phyloP scores from a whole-genome alignment of 148 eudicot genomes.

The Tetragonia tetragonoides region DNA sequence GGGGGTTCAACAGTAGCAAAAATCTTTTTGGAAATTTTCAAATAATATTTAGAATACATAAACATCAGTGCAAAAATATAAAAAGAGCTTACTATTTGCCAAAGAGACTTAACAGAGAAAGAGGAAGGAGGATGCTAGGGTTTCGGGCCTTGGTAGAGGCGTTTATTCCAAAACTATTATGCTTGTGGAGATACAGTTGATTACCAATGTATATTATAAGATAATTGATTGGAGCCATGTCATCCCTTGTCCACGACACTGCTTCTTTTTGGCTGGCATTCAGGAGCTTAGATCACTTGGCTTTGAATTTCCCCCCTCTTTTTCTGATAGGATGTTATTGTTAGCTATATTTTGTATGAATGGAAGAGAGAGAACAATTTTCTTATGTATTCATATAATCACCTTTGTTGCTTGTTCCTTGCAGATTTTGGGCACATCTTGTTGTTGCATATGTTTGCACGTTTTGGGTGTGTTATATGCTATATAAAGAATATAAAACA shows the following conservation, averaged over 20 bases:
- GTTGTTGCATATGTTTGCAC: constrained; percentile 68
- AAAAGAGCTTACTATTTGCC: background rate
- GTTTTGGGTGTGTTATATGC: constrained; percentile 75
- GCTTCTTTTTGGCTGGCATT: background rate
- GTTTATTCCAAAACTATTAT: background rate
- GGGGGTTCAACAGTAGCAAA: too few species aligned
- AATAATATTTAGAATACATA: too few species aligned
- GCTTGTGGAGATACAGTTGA: background rate
- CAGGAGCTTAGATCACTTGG: background rate
- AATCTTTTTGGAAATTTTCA: too few species aligned
- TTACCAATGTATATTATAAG: background rate
- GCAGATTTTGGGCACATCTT: constrained; percentile 87
- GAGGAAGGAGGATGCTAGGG: background rate
- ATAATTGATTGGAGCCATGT: background rate
- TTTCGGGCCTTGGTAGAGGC: background rate
- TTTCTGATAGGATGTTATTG: background rate
- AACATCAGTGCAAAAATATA: too few species aligned
- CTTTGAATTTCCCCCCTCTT: background rate
- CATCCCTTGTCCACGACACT: background rate
- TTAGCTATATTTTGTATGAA: background rate
- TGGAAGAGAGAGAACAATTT: background rate
- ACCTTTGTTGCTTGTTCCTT: constrained; percentile 2
- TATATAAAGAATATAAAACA: constrained; percentile 74
- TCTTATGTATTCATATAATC: background rate
- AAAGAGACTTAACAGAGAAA: background rate